Base-by-base conservation (phyloP, 2,329 filamentous ascomycete genomes). In the Lachnellula suecica region DNA sequence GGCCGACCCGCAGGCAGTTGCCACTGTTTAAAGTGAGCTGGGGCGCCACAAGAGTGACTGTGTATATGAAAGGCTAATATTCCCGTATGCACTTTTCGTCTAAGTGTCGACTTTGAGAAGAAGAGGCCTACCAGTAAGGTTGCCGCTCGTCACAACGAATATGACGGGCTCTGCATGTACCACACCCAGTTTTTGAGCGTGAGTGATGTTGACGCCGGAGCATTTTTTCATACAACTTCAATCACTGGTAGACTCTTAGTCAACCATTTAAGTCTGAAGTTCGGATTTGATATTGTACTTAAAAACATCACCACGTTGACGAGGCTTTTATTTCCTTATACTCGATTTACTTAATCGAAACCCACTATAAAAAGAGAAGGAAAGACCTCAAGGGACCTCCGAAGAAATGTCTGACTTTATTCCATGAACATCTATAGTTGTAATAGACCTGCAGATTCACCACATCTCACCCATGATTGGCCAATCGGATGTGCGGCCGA, bases 111-210 rank as follows among this genome's bases (percentile, higher is more conserved):
- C n/a, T n/a, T n/a, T n/a, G n/a, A n/a, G n/a, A n/a, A n/a, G 13
- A 22, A 17, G 10, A 37, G 13, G 41, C 53, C 35, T 46, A 60
- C 56, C 56, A 60, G 27, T 50, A 57, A 13, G 58, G 58, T 34
- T 46, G 43, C 13, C 53, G 25, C 27, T 60, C 56, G 24, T 60
- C 58, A 43, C 56, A 60, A 6, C 54, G 52, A 24, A 60, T 53
- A 47, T 59, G 58, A 4, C 58, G 51, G 38, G 53, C 47, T 38
- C 57, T 60, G 44, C 56, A 59, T 1, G 58, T 60, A 17, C 11
- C 10, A 24, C 58, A 60, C 20, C 58, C 58, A 27, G 57, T 57
- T 29, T 38, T 57, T 2, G 58, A 59, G 35, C 56, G 46, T 27
- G 25, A 24, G 46, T 60, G 54, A 25, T 51, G 54, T 49, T 51